Evolutionary conservation across 768 basidiomycete genomes (phyloP), one percentile per base, ranked within the genome.

Genomic region (Suillus weaverae): DNA sequence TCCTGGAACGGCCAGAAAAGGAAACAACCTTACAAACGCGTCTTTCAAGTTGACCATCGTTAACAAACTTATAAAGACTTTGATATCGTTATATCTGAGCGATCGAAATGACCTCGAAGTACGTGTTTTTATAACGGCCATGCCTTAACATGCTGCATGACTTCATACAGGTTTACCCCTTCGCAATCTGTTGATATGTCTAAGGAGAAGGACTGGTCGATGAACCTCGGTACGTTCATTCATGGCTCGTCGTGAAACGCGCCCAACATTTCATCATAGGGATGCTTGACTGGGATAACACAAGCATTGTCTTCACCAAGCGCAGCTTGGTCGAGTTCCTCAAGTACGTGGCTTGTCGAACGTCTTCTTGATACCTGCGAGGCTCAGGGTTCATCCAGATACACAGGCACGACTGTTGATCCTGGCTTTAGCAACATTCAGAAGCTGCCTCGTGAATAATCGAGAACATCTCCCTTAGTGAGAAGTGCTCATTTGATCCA

Each of bases 221-320:
- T 85, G 65, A 83, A 82, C 68, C 78, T 92, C 22, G 91, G 91
- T 88, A 60, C 33, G 81, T 71, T 11, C 62, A 53, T 35, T 55
- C 50, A 50, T 41, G n/a, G 54, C 43, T 55, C 35, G 51, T 63
- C 26, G 14, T 35, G 56, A 20, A 35, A 18, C 32, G 30, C 64
- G 44, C 32, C 44, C 14, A 18, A 48, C 36, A 33, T 48, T 30
- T 41, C 20, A 61, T 5, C 2, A 32, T 62, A 91, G 91, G 90
- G 66, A 84, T 90, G 86, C 79, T 93, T 67, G 91, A 93, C 76
- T 92, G 91, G 91, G 91, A 92, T 71, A 73, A 77, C 14, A 91
- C 89, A 56, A 85, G 77, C 65, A 90, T 93, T 66, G 86, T 93
- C 35, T 92, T 93, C 73, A 92, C 90, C 16, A 93, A 93, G 71